Conservation (phyloP, 176 grass and related monocot genomes). For the Bolboschoenus planiculmis region DNA sequence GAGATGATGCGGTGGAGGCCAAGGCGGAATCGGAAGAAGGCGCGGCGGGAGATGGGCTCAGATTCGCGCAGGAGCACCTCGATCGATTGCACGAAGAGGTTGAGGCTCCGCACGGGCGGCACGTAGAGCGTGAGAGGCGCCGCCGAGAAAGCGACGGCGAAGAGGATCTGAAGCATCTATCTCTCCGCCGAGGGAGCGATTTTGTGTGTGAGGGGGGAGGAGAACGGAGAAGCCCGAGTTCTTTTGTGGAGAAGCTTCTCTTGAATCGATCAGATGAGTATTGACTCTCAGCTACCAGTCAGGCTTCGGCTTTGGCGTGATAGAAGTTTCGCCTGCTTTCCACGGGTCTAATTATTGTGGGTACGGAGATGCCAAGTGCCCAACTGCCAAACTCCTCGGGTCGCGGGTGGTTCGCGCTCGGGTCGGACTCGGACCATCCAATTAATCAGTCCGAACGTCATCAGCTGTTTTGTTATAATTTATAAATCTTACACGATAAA, state of each 20-base stretch:
- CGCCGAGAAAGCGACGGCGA: slow-evolving; percentile 80
- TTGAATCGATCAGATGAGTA: not conserved
- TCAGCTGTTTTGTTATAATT: no score
- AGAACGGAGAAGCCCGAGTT: not conserved
- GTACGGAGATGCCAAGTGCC: not conserved
- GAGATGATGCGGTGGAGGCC: slow-evolving; percentile 50
- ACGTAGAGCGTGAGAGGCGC: slow-evolving; percentile 90
- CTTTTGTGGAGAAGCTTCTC: not conserved
- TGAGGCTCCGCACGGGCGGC: slow-evolving; percentile 76
- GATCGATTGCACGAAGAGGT: slow-evolving; percentile 71
- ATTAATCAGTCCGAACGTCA: not conserved
- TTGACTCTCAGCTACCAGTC: not conserved
- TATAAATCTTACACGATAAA: no score
- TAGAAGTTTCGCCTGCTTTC: not conserved
- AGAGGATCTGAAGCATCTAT: slow-evolving; percentile 69
- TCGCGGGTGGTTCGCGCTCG: no score
- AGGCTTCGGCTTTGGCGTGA: not conserved
- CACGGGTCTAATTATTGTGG: not conserved
- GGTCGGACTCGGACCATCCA: not conserved
- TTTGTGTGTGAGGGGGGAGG: no score
- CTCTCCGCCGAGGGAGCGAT: not conserved
- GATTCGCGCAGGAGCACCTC: slow-evolving; percentile 50
- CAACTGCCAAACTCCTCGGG: not conserved
- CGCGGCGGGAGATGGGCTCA: slow-evolving; percentile 47
- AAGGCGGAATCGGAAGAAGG: slow-evolving; percentile 45